Percentiles rank a stretch among this genome's conserved stretches.
These are phyloP conservation scores for Picochlorum sp. DNA, from an alignment of 139 green algal genomes.

Conservation along the genomic window DNA sequence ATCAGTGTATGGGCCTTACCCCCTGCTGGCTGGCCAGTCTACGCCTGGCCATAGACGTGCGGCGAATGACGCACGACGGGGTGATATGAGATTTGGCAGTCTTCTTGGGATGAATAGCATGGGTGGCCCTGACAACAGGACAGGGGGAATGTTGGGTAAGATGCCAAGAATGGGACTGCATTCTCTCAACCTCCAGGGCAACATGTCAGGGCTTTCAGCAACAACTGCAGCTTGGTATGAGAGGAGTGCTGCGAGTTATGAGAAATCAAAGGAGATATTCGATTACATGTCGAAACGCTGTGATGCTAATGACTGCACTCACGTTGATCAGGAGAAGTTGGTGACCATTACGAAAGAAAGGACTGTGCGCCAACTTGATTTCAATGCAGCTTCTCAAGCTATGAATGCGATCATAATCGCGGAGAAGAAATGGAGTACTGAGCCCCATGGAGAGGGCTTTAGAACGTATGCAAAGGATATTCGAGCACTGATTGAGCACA, in stretches of 20 bases:
- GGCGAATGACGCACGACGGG: too few relatives aligned
- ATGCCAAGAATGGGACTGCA: too few relatives aligned
- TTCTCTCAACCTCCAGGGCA: too few relatives aligned
- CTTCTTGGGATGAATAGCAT: too few relatives aligned
- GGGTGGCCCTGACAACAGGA: too few relatives aligned
- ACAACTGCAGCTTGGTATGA: not conserved
- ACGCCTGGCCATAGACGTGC: too few relatives aligned
- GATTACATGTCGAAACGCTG: not conserved
- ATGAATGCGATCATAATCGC: not conserved
- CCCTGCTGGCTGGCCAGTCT: too few relatives aligned
- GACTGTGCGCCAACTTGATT: conserved; percentile 1
- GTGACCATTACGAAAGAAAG: not conserved
- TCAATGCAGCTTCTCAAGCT: conserved; percentile 1
- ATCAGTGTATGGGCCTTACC: too few relatives aligned
- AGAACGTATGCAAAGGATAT: conserved; percentile 1
- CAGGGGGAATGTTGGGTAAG: too few relatives aligned
- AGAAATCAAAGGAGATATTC: conserved; percentile 3
- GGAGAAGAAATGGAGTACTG: not conserved
- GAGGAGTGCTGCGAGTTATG: not conserved
- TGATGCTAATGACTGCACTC: not conserved
- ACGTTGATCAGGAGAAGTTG: not conserved
- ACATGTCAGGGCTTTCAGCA: too few relatives aligned
- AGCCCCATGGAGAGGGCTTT: not conserved
- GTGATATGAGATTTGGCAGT: too few relatives aligned
- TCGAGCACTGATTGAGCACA: not conserved